Evolutionary conservation across 2,329 filamentous ascomycete genomes (phyloP).

Genomic region (Phoma sp.): DNA sequence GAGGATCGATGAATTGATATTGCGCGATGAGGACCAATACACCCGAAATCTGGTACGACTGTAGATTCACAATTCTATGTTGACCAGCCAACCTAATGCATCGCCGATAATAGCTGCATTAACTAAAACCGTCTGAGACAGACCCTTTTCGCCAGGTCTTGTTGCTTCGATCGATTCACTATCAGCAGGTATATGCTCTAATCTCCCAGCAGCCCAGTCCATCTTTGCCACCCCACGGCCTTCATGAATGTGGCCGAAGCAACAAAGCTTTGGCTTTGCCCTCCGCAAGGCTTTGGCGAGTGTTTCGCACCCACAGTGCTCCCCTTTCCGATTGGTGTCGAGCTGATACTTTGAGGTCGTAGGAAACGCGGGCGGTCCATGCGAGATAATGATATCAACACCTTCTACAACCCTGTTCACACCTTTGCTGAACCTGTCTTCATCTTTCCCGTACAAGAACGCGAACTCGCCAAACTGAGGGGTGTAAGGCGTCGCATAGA

Average conservation of each 20-base stretch:
- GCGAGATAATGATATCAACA: constrained; percentile 66
- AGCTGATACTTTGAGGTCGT: constrained; percentile 47
- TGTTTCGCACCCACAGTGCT: constrained; percentile 60
- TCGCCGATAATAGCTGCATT: constrained; percentile 1
- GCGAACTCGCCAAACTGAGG: constrained; percentile 32
- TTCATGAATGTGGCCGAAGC: constrained; percentile 67
- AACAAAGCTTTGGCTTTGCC: constrained; percentile 59
- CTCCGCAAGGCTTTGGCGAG: constrained; percentile 57
- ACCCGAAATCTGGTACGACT: too few species aligned
- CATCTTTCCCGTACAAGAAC: constrained; percentile 14
- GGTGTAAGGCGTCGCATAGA: constrained; percentile 60
- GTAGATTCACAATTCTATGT: too few species aligned
- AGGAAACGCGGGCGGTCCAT: constrained; percentile 58
- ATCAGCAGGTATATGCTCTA: not conserved
- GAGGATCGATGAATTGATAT: too few species aligned
- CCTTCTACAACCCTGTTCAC: constrained; percentile 22
- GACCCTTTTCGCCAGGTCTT: not conserved
- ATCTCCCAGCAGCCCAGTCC: not conserved
- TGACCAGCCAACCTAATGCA: not conserved
- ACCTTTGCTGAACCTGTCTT: constrained; percentile 20
- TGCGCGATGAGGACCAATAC: too few species aligned
- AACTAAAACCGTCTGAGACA: not conserved
- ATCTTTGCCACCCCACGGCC: constrained; percentile 36
- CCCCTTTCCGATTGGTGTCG: constrained; percentile 48
- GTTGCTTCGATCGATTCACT: too few species aligned